phyloP scores from a whole-genome alignment of 2,329 filamentous ascomycete genomes.

The Cladophialophora yegresii region DNA sequence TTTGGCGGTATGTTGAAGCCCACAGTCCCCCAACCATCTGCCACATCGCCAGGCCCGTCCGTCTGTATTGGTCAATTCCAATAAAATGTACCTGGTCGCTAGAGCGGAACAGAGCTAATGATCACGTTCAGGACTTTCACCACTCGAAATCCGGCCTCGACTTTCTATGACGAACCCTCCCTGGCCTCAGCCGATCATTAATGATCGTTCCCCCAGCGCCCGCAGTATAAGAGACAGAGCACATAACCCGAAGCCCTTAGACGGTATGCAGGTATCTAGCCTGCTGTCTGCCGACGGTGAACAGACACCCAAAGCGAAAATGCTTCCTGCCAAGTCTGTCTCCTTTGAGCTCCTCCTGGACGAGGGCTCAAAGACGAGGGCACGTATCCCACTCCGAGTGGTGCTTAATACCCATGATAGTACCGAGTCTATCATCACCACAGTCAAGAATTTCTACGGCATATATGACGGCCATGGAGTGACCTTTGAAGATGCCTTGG shows the following conservation, averaged over 20 bases:
- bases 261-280: constrained; percentile 38
- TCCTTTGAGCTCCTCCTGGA: constrained; percentile 65
- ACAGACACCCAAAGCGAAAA: constrained; percentile 40
- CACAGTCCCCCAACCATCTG: constrained; percentile 12
- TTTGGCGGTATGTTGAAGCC: constrained; percentile 35
- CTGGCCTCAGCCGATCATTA: constrained; percentile 3
- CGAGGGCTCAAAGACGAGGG: constrained; percentile 59
- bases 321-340: constrained; percentile 58
- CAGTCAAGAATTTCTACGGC: constrained; percentile 98
- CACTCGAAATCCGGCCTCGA: neutral
- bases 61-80: neutral
- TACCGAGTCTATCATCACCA: constrained; percentile 95
- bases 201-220: constrained; percentile 2
- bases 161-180: neutral
- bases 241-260: constrained; percentile 41
- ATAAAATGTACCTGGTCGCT: neutral
- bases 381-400: constrained; percentile 66
- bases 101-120: constrained; percentile 10
- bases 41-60: neutral
- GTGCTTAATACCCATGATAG: constrained; percentile 95
- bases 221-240: constrained; percentile 12
- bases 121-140: neutral
- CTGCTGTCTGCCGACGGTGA: constrained; percentile 31
- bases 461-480: constrained; percentile 87
- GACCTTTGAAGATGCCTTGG: constrained; percentile 89